Evolutionary conservation across 306 rosid species (phyloP).

Genomic region (Casuarina equisetifolia): DNA sequence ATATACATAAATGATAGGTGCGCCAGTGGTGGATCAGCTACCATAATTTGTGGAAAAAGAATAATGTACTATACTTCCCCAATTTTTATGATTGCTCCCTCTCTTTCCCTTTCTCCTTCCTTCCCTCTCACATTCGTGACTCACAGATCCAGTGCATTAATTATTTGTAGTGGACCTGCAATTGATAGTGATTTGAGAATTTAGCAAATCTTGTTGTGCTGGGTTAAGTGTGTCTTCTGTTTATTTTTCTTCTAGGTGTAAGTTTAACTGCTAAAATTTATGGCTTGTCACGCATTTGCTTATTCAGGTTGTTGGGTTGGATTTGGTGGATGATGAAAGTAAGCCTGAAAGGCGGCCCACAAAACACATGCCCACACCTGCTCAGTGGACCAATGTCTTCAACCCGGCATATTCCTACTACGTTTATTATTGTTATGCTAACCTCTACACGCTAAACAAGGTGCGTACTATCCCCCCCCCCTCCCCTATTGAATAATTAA

Average conservation of each 20-base stretch:
- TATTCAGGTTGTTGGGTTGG: slow-evolving; percentile 87
- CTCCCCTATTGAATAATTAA: no score
- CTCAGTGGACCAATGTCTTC: slow-evolving; percentile 92
- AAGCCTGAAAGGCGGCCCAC: slow-evolving; percentile 99
- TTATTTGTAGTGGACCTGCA: no score
- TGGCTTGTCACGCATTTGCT: slow-evolving; percentile 14
- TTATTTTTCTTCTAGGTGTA: background rate
- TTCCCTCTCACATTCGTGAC: background rate
- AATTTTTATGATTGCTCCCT: background rate
- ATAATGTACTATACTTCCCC: background rate
- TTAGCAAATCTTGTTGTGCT: slow-evolving; percentile 7
- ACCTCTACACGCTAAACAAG: slow-evolving; percentile 92
- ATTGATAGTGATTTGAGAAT: background rate
- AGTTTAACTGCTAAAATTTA: slow-evolving; percentile 1
- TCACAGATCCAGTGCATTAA: no score
- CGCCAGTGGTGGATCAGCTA: background rate
- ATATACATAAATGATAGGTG: background rate
- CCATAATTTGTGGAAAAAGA: background rate
- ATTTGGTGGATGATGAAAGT: slow-evolving; percentile 96
- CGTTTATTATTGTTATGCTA: slow-evolving; percentile 94
- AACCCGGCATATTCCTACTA: slow-evolving; percentile 97
- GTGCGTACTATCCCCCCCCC: slow-evolving; percentile 31
- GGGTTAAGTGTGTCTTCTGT: slow-evolving; percentile 6
- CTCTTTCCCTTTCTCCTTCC: background rate
- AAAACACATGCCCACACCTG: slow-evolving; percentile 98